Conservation (phyloP, 805 yeast genomes). For the Saccharomycopsis sp. region DNA sequence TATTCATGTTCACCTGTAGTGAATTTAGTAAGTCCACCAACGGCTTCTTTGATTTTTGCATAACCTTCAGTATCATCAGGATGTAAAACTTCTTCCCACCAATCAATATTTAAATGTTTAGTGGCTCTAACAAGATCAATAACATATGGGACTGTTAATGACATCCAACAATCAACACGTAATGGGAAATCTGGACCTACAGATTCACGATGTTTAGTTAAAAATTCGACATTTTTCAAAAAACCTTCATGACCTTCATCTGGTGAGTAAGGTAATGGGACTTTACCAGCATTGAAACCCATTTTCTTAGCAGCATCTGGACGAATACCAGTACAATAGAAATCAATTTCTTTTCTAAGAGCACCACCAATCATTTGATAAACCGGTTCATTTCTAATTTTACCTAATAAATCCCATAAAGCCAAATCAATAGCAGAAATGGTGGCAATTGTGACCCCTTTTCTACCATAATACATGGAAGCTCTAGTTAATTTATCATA, state of each 20-base stretch:
- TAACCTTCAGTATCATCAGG: slow-evolving; percentile 43
- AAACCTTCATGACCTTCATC: slow-evolving; percentile 40
- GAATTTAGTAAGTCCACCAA: slow-evolving; percentile 34
- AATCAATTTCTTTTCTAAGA: slow-evolving; percentile 33
- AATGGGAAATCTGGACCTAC: slow-evolving; percentile 44
- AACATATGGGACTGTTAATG: slow-evolving; percentile 36
- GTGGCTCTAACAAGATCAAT: slow-evolving; percentile 36
- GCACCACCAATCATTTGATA: slow-evolving; percentile 44
- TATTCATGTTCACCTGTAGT: slow-evolving; percentile 47
- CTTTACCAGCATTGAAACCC: slow-evolving; percentile 48
- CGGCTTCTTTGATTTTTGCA: slow-evolving; percentile 35
- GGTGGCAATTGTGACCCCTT: slow-evolving; percentile 38
- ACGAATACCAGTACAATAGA: slow-evolving; percentile 40
- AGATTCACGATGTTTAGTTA: slow-evolving; percentile 32
- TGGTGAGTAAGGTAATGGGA: slow-evolving; percentile 40
- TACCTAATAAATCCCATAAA: slow-evolving; percentile 40
- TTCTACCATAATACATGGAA: slow-evolving; percentile 41
- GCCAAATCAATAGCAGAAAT: slow-evolving; percentile 40
- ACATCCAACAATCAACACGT: slow-evolving; percentile 46
- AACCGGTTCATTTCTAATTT: slow-evolving; percentile 40
- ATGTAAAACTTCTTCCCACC: slow-evolving; percentile 43
- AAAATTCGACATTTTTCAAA: slow-evolving; percentile 35
- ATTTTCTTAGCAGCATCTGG: slow-evolving; percentile 37
- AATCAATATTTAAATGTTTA: slow-evolving; percentile 36
- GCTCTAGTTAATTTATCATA: slow-evolving; percentile 43